These are phyloP conservation scores for Cantharellus anzutake DNA, from an alignment of 768 basidiomycete genomes.

Conservation along the genomic window DNA sequence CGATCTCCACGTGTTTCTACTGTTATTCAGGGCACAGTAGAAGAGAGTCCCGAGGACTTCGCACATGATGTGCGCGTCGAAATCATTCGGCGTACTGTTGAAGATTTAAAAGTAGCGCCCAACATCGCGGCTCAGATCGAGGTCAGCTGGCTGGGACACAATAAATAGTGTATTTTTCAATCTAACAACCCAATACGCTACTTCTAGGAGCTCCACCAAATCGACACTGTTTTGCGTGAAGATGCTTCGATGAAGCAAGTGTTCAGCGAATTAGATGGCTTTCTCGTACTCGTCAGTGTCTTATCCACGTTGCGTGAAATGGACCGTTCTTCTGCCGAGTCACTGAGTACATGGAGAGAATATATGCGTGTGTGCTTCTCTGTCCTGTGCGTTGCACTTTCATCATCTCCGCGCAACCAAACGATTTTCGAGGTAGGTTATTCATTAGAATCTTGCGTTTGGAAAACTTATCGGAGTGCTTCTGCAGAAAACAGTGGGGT, in stretches of 20 bases:
- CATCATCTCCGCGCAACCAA: slow-evolving; percentile 34
- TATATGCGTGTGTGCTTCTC: neutral
- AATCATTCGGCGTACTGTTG: slow-evolving; percentile 49
- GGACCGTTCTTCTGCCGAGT: neutral
- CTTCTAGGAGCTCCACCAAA: slow-evolving; percentile 23
- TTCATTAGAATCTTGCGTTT: neutral
- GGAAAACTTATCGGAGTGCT: neutral
- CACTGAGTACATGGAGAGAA: neutral
- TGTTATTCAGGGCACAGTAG: neutral
- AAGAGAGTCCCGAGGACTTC: slow-evolving; percentile 40
- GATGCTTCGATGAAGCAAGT: slow-evolving; percentile 48
- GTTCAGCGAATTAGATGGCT: slow-evolving; percentile 70
- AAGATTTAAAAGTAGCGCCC: slow-evolving; percentile 37
- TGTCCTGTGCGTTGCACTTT: slow-evolving; percentile 28
- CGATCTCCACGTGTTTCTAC: neutral
- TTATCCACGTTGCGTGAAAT: slow-evolving; percentile 34
- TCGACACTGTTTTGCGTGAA: slow-evolving; percentile 47
- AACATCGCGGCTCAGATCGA: slow-evolving; percentile 36
- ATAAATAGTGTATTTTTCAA: neutral
- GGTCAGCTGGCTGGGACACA: slow-evolving; percentile 1
- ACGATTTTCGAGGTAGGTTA: slow-evolving; percentile 44
- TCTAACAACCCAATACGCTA: neutral
- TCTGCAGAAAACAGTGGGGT: slow-evolving; percentile 38
- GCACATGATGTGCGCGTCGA: slow-evolving; percentile 53
- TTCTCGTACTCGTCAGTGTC: slow-evolving; percentile 52